Percentiles rank a stretch among this genome's conserved stretches.
phyloP scores from a whole-genome alignment of 1,284 basidiomycete genomes.

The Bjerkandera adusta region DNA sequence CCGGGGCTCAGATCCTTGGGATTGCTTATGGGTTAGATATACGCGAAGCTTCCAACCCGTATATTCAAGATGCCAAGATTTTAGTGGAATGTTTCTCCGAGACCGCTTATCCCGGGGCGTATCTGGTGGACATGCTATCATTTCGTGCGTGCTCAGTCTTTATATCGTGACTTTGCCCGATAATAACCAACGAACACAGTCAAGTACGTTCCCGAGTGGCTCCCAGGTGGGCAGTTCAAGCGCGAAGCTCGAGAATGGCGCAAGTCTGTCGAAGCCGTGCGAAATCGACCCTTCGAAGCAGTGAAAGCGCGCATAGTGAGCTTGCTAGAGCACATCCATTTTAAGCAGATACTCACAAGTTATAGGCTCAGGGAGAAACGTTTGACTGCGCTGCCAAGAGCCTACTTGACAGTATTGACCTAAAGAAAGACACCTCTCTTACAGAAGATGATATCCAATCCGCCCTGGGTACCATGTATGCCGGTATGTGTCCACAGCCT shows the following conservation, averaged over 20 bases:
- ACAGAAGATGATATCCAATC: too few relatives aligned
- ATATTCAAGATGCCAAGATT: constrained; percentile 20
- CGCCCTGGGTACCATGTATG: too few relatives aligned
- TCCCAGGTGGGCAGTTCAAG: neutral
- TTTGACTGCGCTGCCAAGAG: too few relatives aligned
- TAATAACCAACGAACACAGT: neutral
- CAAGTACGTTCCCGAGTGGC: neutral
- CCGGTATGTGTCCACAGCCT: too few relatives aligned
- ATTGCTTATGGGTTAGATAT: constrained; percentile 26
- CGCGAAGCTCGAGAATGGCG: neutral
- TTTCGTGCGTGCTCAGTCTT: constrained; percentile 16
- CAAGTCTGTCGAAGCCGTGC: too few relatives aligned
- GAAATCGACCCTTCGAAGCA: too few relatives aligned
- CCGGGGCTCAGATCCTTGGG: constrained; percentile 21
- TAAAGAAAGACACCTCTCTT: too few relatives aligned
- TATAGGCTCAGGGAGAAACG: too few relatives aligned
- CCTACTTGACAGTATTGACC: too few relatives aligned
- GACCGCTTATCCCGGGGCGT: constrained; percentile 16
- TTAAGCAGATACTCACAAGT: too few relatives aligned
- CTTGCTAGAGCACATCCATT: too few relatives aligned
- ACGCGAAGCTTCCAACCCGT: constrained; percentile 18
- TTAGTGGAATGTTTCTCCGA: constrained; percentile 16
- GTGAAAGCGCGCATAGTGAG: too few relatives aligned
- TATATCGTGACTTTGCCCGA: neutral
- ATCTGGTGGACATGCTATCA: constrained; percentile 24